These are phyloP conservation scores for Podospora pseudoanserina DNA, from an alignment of 495 filamentous ascomycete species.

Conservation along the genomic window DNA sequence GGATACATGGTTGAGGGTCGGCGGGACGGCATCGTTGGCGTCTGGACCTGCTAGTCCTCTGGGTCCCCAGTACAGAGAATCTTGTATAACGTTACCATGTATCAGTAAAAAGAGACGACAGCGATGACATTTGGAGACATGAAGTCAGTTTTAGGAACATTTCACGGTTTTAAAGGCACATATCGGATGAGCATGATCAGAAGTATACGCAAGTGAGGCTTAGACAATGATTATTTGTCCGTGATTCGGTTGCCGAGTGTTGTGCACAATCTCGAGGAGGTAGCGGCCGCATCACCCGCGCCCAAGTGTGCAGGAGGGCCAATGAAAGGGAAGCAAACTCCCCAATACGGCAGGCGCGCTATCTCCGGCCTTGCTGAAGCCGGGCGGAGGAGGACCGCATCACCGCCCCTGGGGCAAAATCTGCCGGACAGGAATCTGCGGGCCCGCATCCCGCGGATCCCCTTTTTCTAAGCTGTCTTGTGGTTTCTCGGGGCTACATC, in stretches of 20 bases:
- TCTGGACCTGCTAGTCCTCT: slow-evolving; percentile 65
- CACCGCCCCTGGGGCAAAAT: not conserved
- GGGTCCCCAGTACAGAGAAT: not conserved
- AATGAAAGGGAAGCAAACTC: not conserved
- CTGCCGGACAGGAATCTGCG: not conserved
- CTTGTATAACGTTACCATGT: slow-evolving; percentile 2
- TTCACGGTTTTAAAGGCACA: not conserved
- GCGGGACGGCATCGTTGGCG: slow-evolving; percentile 80
- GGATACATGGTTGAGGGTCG: slow-evolving; percentile 92
- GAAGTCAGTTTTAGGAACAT: not conserved
- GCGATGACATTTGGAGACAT: not conserved
- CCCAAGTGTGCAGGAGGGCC: not conserved
- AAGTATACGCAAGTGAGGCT: not conserved
- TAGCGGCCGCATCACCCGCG: not conserved
- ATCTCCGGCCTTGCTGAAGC: not conserved
- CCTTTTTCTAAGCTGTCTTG: not conserved
- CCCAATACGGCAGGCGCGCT: not conserved
- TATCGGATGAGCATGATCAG: not conserved
- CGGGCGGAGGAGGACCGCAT: not conserved
- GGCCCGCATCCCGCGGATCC: not conserved
- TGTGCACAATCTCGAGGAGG: not conserved
- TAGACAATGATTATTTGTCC: not conserved
- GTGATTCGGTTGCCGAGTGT: not conserved
- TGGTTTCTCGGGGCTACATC: not conserved
- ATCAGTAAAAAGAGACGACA: not conserved